Evolutionary conservation across 371 early-diverging fungal genomes (phyloP).

Genomic region (Apophysomyces trapeziformis): DNA sequence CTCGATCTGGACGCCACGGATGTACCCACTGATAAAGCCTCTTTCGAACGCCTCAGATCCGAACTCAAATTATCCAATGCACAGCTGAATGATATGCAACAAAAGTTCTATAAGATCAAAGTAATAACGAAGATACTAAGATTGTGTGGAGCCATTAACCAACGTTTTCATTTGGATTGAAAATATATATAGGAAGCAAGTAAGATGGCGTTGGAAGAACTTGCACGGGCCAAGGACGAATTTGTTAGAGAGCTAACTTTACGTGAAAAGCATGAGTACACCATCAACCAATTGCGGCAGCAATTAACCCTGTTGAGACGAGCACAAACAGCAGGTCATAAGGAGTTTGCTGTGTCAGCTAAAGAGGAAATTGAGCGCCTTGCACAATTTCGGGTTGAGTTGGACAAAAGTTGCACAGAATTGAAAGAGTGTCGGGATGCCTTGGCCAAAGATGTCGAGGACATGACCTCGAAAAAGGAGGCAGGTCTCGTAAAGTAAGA

Average conservation of each 20-base stretch:
- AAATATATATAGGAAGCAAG: slow-evolving; percentile 34
- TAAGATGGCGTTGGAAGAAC: slow-evolving; percentile 47
- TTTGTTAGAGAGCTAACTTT: slow-evolving; percentile 45
- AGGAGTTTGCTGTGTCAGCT: slow-evolving; percentile 29
- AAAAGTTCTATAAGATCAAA: slow-evolving; percentile 31
- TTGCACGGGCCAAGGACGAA: slow-evolving; percentile 48
- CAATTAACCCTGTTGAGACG: slow-evolving; percentile 34
- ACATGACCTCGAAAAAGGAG: slow-evolving; percentile 27
- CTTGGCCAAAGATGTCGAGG: slow-evolving; percentile 34
- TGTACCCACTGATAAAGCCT: slow-evolving; percentile 12
- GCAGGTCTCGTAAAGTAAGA: slow-evolving; percentile 35
- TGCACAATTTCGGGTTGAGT: slow-evolving; percentile 34
- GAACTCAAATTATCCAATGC: slow-evolving; percentile 27
- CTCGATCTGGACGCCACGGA: slow-evolving; percentile 4
- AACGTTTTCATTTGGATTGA: not conserved
- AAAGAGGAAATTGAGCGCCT: slow-evolving; percentile 46
- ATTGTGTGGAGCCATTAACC: not conserved
- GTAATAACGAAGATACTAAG: slow-evolving; percentile 6
- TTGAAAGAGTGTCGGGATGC: slow-evolving; percentile 40
- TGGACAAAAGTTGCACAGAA: slow-evolving; percentile 45
- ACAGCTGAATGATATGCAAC: slow-evolving; percentile 21
- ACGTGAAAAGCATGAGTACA: slow-evolving; percentile 47
- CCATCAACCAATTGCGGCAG: slow-evolving; percentile 37
- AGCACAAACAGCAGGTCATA: slow-evolving; percentile 20
- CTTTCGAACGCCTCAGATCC: slow-evolving; percentile 17